A percentile compares a stretch with the other conserved stretches of the same genome.
phyloP scores from a whole-genome alignment of 2,329 filamentous ascomycete species.

The Simplicillium sp. region DNA sequence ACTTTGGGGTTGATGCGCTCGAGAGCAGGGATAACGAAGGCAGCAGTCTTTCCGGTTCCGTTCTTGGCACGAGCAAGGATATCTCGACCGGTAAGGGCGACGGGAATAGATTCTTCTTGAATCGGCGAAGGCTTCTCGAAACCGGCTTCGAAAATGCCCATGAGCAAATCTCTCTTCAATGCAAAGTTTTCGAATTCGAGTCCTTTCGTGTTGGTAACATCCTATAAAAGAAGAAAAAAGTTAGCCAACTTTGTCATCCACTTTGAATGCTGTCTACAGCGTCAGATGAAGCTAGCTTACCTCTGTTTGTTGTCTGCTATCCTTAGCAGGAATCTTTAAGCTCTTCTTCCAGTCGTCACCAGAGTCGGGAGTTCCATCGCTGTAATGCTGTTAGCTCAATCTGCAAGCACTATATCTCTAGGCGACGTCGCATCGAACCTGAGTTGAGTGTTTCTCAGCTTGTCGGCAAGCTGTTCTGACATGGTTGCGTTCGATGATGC shows the following conservation, averaged over 20 bases:
- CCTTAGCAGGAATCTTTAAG: conserved; percentile 63
- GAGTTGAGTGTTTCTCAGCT: conserved; percentile 31
- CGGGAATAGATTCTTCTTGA: conserved; percentile 97
- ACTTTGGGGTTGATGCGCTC: conserved; percentile 96
- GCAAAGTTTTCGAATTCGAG: conserved; percentile 96
- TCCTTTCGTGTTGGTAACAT: conserved; percentile 97
- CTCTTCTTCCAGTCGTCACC: conserved; percentile 64
- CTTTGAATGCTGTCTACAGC: not conserved
- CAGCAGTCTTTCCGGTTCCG: conserved; percentile 95
- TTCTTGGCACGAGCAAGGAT: conserved; percentile 97
- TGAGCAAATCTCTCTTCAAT: conserved; percentile 88
- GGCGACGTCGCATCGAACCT: conserved; percentile 19
- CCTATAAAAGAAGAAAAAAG: conserved; percentile 39
- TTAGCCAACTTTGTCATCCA: not conserved
- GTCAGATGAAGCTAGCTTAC: conserved; percentile 26
- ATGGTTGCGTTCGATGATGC: conserved; percentile 20
- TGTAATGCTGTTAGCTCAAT: conserved; percentile 27
- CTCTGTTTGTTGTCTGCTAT: conserved; percentile 74
- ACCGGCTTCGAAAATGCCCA: conserved; percentile 98
- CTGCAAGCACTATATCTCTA: conserved; percentile 1
- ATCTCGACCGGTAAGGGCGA: conserved; percentile 89
- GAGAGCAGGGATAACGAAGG: conserved; percentile 91
- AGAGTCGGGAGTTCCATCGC: conserved; percentile 35
- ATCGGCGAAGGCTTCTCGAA: conserved; percentile 99
- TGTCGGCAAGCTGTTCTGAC: conserved; percentile 35